These are phyloP conservation scores for Macrotyloma uniflorum DNA, from an alignment of 306 rosid species.

Conservation along the genomic window DNA sequence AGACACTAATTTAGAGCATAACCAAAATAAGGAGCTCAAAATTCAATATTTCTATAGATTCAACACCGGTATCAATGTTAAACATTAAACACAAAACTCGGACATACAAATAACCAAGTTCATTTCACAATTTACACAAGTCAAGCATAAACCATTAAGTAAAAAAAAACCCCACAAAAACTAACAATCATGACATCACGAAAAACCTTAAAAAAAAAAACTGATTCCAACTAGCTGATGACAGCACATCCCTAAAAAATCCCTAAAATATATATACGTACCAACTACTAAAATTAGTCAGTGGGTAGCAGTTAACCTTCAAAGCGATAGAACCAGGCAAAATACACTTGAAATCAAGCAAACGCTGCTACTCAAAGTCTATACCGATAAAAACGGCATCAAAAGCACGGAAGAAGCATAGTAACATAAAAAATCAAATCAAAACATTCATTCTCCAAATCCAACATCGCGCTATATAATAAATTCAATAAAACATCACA, in stretches of 20 bases:
- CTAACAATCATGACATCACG: neutral
- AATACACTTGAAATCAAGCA: constrained; percentile 3
- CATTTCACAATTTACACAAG: neutral
- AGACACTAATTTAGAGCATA: neutral
- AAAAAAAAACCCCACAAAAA: neutral
- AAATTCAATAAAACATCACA: constrained; percentile 1
- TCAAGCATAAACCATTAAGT: constrained; percentile 7
- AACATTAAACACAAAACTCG: neutral
- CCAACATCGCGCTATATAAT: neutral
- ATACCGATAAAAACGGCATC: neutral
- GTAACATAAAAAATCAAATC: neutral
- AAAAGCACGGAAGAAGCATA: neutral
- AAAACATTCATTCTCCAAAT: neutral
- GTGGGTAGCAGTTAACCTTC: constrained; percentile 1
- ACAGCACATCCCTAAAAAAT: neutral
- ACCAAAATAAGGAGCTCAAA: constrained; percentile 5
- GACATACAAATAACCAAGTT: constrained; percentile 5
- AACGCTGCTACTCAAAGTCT: neutral
- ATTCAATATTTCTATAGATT: neutral
- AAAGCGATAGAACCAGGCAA: neutral
- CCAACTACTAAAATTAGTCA: neutral
- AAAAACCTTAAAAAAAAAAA: constrained; percentile 6
- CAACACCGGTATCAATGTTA: constrained; percentile 17
- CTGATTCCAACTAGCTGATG: constrained; percentile 25
- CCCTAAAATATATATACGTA: neutral